Evolutionary conservation across 2,329 filamentous ascomycete genomes (phyloP).

Genomic region (Ambrosiella beaveri): DNA sequence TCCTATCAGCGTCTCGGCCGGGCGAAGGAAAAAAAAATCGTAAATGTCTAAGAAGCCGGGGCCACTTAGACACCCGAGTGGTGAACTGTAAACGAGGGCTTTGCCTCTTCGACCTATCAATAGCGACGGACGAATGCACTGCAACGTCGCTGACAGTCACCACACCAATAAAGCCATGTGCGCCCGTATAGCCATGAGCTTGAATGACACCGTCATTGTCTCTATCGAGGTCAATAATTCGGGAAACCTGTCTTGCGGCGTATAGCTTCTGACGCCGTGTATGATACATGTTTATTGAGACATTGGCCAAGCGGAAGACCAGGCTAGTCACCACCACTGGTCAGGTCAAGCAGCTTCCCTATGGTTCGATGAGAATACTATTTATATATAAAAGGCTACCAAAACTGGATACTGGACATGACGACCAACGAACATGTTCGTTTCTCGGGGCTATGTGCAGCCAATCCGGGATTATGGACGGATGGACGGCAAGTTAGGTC

Average conservation of each 20-base stretch:
- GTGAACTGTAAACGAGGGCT: background rate
- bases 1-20: background rate
- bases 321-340: no score
- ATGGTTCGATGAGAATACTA: no score
- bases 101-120: background rate
- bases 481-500: background rate
- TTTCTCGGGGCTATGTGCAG: background rate
- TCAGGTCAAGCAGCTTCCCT: no score
- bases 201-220: background rate
- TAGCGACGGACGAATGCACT: background rate
- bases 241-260: background rate
- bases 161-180: background rate
- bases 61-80: background rate
- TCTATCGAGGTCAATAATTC: background rate
- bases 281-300: background rate
- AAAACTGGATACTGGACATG: background rate
- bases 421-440: background rate
- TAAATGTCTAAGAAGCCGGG: background rate
- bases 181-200: no score
- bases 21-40: background rate
- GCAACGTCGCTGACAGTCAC: background rate
- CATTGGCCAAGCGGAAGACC: background rate
- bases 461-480: background rate
- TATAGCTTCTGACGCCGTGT: background rate
- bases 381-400: no score